These are phyloP conservation scores for Psilocybe cyanescens DNA, from an alignment of 768 basidiomycete genomes.

Conservation along the genomic window DNA sequence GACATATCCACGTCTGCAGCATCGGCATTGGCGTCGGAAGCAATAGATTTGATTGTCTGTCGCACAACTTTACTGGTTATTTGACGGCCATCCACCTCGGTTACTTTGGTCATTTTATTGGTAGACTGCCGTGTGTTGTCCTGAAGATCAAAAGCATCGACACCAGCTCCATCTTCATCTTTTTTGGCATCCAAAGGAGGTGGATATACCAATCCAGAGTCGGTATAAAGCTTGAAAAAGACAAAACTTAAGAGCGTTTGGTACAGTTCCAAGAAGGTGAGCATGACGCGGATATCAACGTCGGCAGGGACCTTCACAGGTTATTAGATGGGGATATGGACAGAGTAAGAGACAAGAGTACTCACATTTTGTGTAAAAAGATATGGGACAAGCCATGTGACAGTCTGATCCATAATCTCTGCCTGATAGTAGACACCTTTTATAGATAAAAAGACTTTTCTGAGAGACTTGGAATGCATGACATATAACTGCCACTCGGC, in stretches of 20 bases:
- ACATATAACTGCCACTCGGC: constrained; percentile 98
- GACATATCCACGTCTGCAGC: constrained; percentile 44
- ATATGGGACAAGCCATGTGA: constrained; percentile 97
- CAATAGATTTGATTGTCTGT: constrained; percentile 63
- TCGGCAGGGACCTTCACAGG: constrained; percentile 80
- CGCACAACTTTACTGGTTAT: constrained; percentile 58
- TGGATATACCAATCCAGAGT: constrained; percentile 91
- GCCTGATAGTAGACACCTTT: constrained; percentile 99
- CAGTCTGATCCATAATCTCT: constrained; percentile 87
- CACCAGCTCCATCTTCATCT: constrained; percentile 84
- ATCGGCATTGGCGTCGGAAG: constrained; percentile 27
- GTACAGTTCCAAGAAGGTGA: constrained; percentile 97
- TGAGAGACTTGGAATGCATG: constrained; percentile 82
- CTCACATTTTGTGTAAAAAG: constrained; percentile 94
- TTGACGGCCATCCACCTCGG: constrained; percentile 46
- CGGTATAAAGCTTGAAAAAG: constrained; percentile 98
- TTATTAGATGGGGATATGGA: constrained; percentile 12
- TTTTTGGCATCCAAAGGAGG: constrained; percentile 84
- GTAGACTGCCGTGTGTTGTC: constrained; percentile 41
- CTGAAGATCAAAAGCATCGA: constrained; percentile 86
- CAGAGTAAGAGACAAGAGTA: constrained; percentile 14
- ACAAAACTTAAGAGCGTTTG: constrained; percentile 96
- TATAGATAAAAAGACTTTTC: constrained; percentile 94
- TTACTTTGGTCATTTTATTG: constrained; percentile 50
- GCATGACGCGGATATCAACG: constrained; percentile 96